Evolutionary conservation across 2,329 filamentous ascomycete genomes (phyloP).

Genomic region (Cladosporium sp.): DNA sequence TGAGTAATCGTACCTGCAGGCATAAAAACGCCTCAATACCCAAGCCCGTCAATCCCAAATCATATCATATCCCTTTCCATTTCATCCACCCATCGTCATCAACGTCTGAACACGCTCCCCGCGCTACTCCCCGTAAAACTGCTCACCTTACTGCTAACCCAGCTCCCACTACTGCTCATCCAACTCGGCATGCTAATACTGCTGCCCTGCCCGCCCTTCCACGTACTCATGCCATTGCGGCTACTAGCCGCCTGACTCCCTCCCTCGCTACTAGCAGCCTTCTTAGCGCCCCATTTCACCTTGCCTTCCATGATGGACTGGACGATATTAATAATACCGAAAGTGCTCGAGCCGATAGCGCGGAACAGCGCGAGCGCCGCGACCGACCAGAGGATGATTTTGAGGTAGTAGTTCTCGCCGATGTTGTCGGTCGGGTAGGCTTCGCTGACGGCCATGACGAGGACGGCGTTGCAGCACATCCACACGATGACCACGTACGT

Average conservation of each 20-base stretch:
- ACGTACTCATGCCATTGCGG: slow-evolving; percentile 17
- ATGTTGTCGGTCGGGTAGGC: slow-evolving; percentile 73
- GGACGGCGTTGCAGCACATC: slow-evolving; percentile 88
- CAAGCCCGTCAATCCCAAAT: background rate
- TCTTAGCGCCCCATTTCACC: slow-evolving; percentile 55
- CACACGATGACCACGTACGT: slow-evolving; percentile 97
- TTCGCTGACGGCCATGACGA: slow-evolving; percentile 91
- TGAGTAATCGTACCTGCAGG: background rate
- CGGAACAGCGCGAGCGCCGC: slow-evolving; percentile 84
- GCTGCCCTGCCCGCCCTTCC: slow-evolving; percentile 25
- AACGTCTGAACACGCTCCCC: slow-evolving; percentile 25
- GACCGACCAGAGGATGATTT: slow-evolving; percentile 90
- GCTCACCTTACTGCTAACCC: slow-evolving; percentile 40
- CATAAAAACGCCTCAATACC: background rate
- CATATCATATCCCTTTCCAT: background rate
- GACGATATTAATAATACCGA: slow-evolving; percentile 78
- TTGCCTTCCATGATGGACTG: slow-evolving; percentile 86
- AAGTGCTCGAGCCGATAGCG: slow-evolving; percentile 76
- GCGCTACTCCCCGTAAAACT: slow-evolving; percentile 35
- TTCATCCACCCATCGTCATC: background rate
- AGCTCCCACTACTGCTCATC: slow-evolving; percentile 38
- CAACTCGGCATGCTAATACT: slow-evolving; percentile 41
- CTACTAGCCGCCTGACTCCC: background rate
- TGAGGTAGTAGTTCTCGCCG: slow-evolving; percentile 83
- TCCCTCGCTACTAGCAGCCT: slow-evolving; percentile 1